A percentile compares a stretch with the other conserved stretches of the same genome.
These are phyloP conservation scores for Ceratocystis huliohia DNA, from an alignment of 2,329 filamentous ascomycete genomes.

Conservation along the genomic window DNA sequence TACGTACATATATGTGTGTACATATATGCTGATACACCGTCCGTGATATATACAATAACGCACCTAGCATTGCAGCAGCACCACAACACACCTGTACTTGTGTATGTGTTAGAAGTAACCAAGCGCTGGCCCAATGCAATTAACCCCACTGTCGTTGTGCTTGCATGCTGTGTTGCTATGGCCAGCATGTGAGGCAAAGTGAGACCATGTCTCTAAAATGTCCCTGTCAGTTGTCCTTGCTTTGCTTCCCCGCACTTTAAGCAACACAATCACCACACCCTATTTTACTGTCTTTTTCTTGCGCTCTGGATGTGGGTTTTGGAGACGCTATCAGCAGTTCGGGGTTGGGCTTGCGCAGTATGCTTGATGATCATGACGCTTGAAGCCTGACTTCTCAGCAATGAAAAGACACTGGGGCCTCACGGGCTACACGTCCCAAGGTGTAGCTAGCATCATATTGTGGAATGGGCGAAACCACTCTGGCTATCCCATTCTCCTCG, in stretches of 20 bases:
- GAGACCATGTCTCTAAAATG: conserved; percentile 1
- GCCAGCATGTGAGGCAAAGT: not conserved
- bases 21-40: not conserved
- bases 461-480: too few relatives aligned
- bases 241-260: conserved; percentile 2
- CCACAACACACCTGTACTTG: not conserved
- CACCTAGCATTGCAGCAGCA: not conserved
- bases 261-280: not conserved
- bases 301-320: not conserved
- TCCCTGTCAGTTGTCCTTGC: not conserved
- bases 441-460: not conserved
- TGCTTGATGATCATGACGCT: too few relatives aligned
- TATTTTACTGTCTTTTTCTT: not conserved
- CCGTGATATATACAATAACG: not conserved
- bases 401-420: too few relatives aligned
- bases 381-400: too few relatives aligned
- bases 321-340: not conserved
- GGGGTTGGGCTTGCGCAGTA: not conserved
- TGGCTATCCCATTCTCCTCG: too few relatives aligned
- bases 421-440: not conserved
- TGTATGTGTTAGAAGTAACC: not conserved
- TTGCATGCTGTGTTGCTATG: conserved; percentile 3
- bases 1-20: not conserved
- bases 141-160: not conserved
- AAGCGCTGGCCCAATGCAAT: not conserved